Evolutionary conservation across 345 rosid genomes (phyloP), one percentile per base, ranked within the genome.

Genomic region (Streptanthus diversifolius): DNA sequence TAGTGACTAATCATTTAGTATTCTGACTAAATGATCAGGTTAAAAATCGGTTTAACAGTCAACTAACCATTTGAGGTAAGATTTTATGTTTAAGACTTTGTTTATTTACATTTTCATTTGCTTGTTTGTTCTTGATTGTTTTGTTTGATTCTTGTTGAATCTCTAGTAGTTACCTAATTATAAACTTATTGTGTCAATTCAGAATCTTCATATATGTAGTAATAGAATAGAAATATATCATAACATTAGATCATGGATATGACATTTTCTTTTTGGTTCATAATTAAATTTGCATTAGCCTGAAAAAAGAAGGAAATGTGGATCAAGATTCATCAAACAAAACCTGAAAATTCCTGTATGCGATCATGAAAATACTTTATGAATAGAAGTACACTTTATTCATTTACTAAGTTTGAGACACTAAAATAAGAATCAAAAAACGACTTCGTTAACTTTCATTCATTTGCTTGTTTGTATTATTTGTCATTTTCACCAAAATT

Each of bases 121-220:
- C 17, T 48, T 70, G 30, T 48, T 69, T 69, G 47, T 43, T 56
- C 5, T 70, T 52, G 37, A 44, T 33, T 22, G 47, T 45, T 12
- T 65, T 73, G 66, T 73, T 56, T 36, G 65, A n/a, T 73, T 73
- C 43, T 55, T 35, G 7, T 64, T 73, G 77, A 35, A 64, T 65
- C 58, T 55, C 19, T 70, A 59, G 66, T 54, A 33, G 48, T 43
- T 18, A 12, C 19, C 12, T 62, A 30, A 10, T 40, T 21, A 49
- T 29, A 19, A 40, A 29, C 0, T 29, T 53, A 9, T 36, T 14
- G 43, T 51, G 35, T 62, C 25, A 35, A 30, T 21, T 62, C 55
- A 72, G 39, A 48, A 51, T 32, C 43, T 71, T 51, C 62, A 62
- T 4, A 61, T 71, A 51, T 29, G 32, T 51, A 41, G 41, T 37